Base-by-base conservation (phyloP, 192 early-diverging fungal genomes). In the Umbelopsis vinacea region DNA sequence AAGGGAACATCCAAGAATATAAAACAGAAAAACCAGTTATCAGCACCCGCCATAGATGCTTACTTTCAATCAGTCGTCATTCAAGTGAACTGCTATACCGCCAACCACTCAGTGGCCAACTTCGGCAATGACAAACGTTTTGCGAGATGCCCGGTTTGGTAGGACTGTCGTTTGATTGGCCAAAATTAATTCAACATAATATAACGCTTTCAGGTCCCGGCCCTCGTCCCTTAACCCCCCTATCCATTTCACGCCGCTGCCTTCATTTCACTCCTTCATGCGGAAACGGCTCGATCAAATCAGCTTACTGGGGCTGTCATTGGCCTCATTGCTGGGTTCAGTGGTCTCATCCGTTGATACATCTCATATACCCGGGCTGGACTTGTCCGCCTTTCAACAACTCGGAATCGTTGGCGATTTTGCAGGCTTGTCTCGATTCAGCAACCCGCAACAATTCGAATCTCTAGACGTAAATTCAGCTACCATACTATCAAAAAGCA, bases 401-500 rank as follows among this genome's bases (percentile, higher is more conserved):
- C 63, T 78, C 29, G 72, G 72, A 14, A 66, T 78, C 37, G 57
- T 52, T 24, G 77, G 77, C 46, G 63, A 78, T 24, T 78, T 67
- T 67, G 72, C 68, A 33, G 77, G 77, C 22, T 45, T 78, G 23
- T 78, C 77, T 46, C 66, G 50, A 10, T 66, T 68, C 38, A 67
- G 14, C 9, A 63, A 71, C 15, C 17, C 24, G 6, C 40, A 55
- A 8, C 72, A 73, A 40, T 69, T 72, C 33, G 66, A 76, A 43
- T 43, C 53, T 35, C 19, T 35, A 63, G 26, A 53, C 73, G 46
- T 33, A 19, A 48, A 54, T 68, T 29, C 45, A 37, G 35, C 40
- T 29, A 35, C 73, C 37, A 57, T 63, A 35, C n/a, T 72, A 40
- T 45, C 23, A 38, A 60, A 46, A 23, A 19, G 26, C n/a, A 72